phyloP scores from a whole-genome alignment of 2,329 filamentous ascomycete species.

The Monascus ruber region DNA sequence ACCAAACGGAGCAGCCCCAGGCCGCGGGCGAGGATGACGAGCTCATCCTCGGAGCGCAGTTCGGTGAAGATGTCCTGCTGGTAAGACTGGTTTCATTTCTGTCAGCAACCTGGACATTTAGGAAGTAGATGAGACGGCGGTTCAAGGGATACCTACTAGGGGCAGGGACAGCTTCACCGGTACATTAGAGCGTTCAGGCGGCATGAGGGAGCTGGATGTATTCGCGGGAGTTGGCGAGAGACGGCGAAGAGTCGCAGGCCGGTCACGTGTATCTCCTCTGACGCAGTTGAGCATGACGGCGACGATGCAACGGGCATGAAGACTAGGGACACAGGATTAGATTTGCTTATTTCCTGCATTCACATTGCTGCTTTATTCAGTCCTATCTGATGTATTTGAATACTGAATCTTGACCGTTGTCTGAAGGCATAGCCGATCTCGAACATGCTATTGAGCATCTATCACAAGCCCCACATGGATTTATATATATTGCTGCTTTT shows the following conservation, averaged over 20 bases:
- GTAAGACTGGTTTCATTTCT: constrained; percentile 48
- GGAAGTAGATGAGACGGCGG: not conserved
- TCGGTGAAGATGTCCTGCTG: constrained; percentile 93
- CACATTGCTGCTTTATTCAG: too few species aligned
- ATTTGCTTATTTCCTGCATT: too few species aligned
- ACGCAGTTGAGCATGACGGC: too few species aligned
- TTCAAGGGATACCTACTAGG: constrained; percentile 31
- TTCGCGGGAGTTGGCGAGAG: too few species aligned
- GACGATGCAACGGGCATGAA: too few species aligned
- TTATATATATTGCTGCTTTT: not conserved
- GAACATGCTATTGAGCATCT: too few species aligned
- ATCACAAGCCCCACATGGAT: not conserved
- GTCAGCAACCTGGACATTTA: constrained; percentile 4
- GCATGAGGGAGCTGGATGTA: constrained; percentile 27
- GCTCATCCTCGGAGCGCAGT: constrained; percentile 79
- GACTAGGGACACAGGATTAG: too few species aligned
- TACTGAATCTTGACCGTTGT: too few species aligned
- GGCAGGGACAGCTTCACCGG: constrained; percentile 55
- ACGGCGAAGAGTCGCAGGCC: too few species aligned
- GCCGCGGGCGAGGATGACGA: constrained; percentile 82
- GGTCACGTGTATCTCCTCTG: constrained; percentile 6
- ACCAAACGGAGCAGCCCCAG: constrained; percentile 84
- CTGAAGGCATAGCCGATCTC: too few species aligned
- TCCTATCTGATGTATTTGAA: too few species aligned
- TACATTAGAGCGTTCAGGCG: constrained; percentile 28